Base-by-base conservation (phyloP, 148 eudicot species). In the Rhododendron molle region DNA sequence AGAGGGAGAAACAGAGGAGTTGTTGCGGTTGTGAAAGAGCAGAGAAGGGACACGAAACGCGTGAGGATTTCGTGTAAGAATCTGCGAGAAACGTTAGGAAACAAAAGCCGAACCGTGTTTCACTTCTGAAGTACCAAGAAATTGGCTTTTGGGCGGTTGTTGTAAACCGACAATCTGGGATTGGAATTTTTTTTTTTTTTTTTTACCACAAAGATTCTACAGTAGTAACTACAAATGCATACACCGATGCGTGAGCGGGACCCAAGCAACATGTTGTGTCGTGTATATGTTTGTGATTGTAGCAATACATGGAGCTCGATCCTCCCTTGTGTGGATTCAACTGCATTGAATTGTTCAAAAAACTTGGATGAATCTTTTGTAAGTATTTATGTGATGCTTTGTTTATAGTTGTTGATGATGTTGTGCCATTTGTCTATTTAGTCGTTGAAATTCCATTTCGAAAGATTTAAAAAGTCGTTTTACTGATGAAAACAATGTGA, bases 1-100 rank as follows among this genome's bases (percentile, higher is more conserved):
- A 80, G 83, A 80, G 83, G 52, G n/a, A 52, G 10, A 81, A 26
- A 60, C 44, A 62, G 34, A 30, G 44, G 69, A 54, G 83, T 34
- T 14, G 56, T n/a, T 38, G 84, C 23, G 23, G 84, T 81, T 60
- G 83, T 9, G 18, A 23, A 32, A 32, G 83, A 15, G 47, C 9
- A 28, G 47, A 15, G 40, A 30, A 56, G 20, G 47, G 21, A 13
- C 44, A 9, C 43, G 34, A 28, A 80, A 16, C 65, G 82, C 49
- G 49, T 62, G 52, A 0, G 50, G 32, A 81, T 38, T 50, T 58
- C 5, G 74, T 9, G 72, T 4, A 38, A 13, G 84, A 58, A 58
- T 58, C 21, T 58, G 65, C 65, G 65, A 20, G 65, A 58, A 54
- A 54, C 49, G 49, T 46, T 46, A 46, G 49, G 49, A 46, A 46